Percentiles rank a stretch among this genome's conserved stretches.
Conservation (phyloP, 2,329 filamentous ascomycete genomes). For the Botrytis fragariae region DNA sequence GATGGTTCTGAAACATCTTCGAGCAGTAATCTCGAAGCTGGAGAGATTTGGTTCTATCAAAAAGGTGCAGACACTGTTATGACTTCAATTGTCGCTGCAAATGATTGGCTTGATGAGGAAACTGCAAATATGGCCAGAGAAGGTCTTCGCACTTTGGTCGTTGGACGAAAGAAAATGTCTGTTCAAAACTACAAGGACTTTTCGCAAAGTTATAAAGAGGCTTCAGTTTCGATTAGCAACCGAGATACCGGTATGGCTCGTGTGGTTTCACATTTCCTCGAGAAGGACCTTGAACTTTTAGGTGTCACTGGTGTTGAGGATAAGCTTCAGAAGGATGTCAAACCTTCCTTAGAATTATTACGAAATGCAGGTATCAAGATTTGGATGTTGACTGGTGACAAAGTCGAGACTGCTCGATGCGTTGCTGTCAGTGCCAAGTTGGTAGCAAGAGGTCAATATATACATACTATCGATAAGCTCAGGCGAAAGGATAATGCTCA, state of each 20-base stretch:
- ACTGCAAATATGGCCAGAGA: constrained; percentile 99
- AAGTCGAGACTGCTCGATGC: constrained; percentile 95
- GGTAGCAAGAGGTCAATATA: constrained; percentile 89
- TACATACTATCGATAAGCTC: constrained; percentile 86
- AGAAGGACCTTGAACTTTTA: constrained; percentile 84
- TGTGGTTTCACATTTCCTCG: constrained; percentile 77
- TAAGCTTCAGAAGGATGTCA: constrained; percentile 92
- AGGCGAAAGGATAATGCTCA: constrained; percentile 81
- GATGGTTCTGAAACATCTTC: constrained; percentile 52
- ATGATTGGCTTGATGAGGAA: constrained; percentile 98
- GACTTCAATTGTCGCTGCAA: constrained; percentile 89
- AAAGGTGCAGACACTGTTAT: constrained; percentile 99
- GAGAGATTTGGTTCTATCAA: constrained; percentile 97
- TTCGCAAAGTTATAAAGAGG: constrained; percentile 68
- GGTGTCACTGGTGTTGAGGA: constrained; percentile 99
- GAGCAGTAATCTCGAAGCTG: constrained; percentile 49
- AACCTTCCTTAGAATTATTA: constrained; percentile 88
- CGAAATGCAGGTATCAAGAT: constrained; percentile 98
- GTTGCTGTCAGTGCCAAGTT: constrained; percentile 94
- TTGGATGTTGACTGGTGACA: constrained; percentile 99
- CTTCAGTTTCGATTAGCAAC: constrained; percentile 73
- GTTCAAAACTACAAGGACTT: constrained; percentile 79
- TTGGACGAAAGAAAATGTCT: constrained; percentile 87
- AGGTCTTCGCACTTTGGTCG: constrained; percentile 87
- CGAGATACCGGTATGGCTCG: constrained; percentile 80